Evolutionary conservation across 225 moss, liverwort and hornwort genomes (phyloP).

Genomic region (Asterella californica): DNA sequence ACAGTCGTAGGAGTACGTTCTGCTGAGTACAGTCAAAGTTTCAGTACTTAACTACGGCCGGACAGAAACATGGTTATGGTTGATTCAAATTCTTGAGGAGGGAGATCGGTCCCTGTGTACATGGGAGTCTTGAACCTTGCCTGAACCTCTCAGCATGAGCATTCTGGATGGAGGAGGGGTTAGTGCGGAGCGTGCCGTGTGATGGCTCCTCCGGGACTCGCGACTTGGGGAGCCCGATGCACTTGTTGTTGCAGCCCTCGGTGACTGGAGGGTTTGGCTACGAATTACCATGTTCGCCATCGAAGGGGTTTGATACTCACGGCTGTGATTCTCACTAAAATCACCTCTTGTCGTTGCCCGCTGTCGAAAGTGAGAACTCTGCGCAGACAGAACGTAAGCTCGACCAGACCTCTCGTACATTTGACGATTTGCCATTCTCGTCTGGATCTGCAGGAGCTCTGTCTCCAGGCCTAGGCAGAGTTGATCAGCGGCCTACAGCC

Average conservation of each 20-base stretch:
- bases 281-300: constrained; percentile 43
- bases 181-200: background rate
- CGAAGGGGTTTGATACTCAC: constrained; percentile 48
- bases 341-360: constrained; percentile 38
- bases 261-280: constrained; percentile 34
- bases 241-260: constrained; percentile 2
- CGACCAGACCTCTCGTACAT: constrained; percentile 50
- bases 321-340: constrained; percentile 19
- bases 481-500: constrained; percentile 37
- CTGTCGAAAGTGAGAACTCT: constrained; percentile 49
- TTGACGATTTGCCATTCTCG: constrained; percentile 40
- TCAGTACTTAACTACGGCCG: background rate
- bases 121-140: background rate
- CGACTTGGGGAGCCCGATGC: background rate
- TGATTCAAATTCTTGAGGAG: background rate
- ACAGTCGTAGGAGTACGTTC: background rate
- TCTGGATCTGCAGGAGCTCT: constrained; percentile 42
- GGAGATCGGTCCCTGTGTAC: background rate
- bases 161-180: constrained; percentile 23
- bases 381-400: constrained; percentile 46
- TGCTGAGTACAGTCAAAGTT: background rate
- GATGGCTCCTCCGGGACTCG: constrained; percentile 3
- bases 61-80: background rate
- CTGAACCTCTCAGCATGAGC: constrained; percentile 6
- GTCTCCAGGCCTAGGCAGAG: constrained; percentile 36